Evolutionary conservation across 2,329 filamentous ascomycete genomes (phyloP), one percentile per base, ranked within the genome.

Genomic region (Beauveria caledonica): DNA sequence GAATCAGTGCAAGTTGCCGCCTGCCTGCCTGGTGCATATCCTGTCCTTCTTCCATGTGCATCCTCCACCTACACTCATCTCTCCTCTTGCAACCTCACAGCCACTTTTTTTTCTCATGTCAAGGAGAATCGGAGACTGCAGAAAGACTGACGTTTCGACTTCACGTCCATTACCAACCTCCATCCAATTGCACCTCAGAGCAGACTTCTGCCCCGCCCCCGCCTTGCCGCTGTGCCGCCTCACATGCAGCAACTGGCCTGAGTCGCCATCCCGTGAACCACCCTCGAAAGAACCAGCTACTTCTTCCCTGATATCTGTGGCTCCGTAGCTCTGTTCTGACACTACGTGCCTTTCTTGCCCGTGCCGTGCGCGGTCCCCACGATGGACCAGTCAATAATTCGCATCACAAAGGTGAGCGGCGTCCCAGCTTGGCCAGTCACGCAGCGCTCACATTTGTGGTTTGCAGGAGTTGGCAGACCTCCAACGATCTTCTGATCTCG

Each of bases 401-500:
- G 91, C 65, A 93, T 96, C 74, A 89, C 89, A 64, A 89, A 90
- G 78, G 88, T 91, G 78, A 67, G 73, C 61, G 27, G 62, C 63
- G 64, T 61, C 49, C 25, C n/a, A 5, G 10, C 13, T n/a, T 42
- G 15, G 21, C 25, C 48, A 40, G 19, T 48, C 9, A 29, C 45
- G 8, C 56, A 40, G 23, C 53, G 49, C 51, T 61, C 61, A 42
- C 48, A 36, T 63, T 46, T 19, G n/a, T 15, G 36, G 17, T 39
- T 58, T 60, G 62, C 60, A 94, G 88, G 93, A 97, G 77, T 82
- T 97, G 65, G 84, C 86, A 68, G 89, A 94, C 66, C 86, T 97
- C 62, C 90, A 96, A 72, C 88, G 88, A 72, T 88, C 85, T 64
- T 83, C 86, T 21, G 92, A 97, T 73, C 80, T 97, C 39, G 96